Conservation (phyloP, 176 grass and related monocot genomes). For the Carex cristatella region DNA sequence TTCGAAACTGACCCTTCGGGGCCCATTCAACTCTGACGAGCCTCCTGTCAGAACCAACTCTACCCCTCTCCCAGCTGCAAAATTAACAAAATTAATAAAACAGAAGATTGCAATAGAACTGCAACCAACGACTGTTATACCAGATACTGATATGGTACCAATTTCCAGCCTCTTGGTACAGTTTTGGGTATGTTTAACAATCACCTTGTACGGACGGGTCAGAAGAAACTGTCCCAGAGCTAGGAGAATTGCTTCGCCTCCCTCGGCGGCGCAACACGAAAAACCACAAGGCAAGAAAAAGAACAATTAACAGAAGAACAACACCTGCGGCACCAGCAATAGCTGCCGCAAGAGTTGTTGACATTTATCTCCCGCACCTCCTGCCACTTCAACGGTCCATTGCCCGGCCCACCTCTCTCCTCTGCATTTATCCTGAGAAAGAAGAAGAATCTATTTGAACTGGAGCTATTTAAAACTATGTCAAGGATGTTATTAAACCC, state of each 20-base stretch:
- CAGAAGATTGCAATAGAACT: not conserved
- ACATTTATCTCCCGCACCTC: constrained; percentile 53
- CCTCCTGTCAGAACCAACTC: constrained; percentile 26
- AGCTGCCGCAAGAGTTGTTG: constrained; percentile 63
- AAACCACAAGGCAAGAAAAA: constrained; percentile 15
- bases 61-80: constrained; percentile 14
- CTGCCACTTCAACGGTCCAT: not conserved
- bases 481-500: not conserved
- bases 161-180: not conserved
- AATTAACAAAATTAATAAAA: not conserved
- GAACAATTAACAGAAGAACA: constrained; percentile 30
- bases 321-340: constrained; percentile 75
- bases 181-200: constrained; percentile 13
- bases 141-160: not conserved
- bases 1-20: constrained; percentile 51
- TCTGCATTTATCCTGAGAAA: constrained; percentile 16
- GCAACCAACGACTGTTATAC: not conserved
- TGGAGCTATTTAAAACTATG: not conserved
- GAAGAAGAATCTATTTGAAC: not conserved
- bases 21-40: constrained; percentile 42
- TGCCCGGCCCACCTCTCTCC: constrained; percentile 34
- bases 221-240: constrained; percentile 76
- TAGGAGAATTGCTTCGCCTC: constrained; percentile 41
- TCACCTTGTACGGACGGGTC: constrained; percentile 63
- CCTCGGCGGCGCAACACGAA: constrained; percentile 13